Evolutionary conservation across 2,329 filamentous ascomycete species (phyloP).

Genomic region (Colletotrichum melonis): DNA sequence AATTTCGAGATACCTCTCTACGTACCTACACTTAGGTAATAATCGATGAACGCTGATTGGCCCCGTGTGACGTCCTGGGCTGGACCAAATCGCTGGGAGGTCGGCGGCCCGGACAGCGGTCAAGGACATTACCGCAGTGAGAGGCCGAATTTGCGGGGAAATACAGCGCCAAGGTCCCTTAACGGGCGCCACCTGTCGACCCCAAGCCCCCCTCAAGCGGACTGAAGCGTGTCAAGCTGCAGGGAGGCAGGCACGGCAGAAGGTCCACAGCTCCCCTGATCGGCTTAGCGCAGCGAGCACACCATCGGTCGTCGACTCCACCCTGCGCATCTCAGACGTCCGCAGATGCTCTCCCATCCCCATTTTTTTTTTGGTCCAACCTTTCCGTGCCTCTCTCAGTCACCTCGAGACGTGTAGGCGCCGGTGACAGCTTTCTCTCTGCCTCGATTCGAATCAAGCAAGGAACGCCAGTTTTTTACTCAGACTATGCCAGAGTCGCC

Average conservation of each 20-base stretch:
- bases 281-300: slow-evolving; percentile 29
- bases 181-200: slow-evolving; percentile 5
- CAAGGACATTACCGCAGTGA: neutral
- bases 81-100: slow-evolving; percentile 20
- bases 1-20: neutral
- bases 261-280: slow-evolving; percentile 3
- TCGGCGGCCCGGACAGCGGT: slow-evolving; percentile 18
- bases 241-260: neutral
- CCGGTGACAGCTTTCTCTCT: too few relatives aligned
- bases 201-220: neutral
- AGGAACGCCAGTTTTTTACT: neutral
- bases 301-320: slow-evolving; percentile 27
- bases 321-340: slow-evolving; percentile 7
- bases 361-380: slow-evolving; percentile 21
- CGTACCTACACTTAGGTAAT: neutral
- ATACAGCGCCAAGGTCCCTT: slow-evolving; percentile 21
- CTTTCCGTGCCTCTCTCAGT: too few relatives aligned
- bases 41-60: neutral
- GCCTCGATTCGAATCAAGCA: too few relatives aligned
- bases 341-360: slow-evolving; percentile 19
- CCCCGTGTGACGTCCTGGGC: neutral
- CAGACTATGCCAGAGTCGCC: slow-evolving; percentile 11
- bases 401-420: too few relatives aligned
- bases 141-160: slow-evolving; percentile 30
- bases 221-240: neutral